Evolutionary conservation across 2,329 filamentous ascomycete species (phyloP), one percentile per base, ranked within the genome.

Genomic region (Alternaria ethzedia): DNA sequence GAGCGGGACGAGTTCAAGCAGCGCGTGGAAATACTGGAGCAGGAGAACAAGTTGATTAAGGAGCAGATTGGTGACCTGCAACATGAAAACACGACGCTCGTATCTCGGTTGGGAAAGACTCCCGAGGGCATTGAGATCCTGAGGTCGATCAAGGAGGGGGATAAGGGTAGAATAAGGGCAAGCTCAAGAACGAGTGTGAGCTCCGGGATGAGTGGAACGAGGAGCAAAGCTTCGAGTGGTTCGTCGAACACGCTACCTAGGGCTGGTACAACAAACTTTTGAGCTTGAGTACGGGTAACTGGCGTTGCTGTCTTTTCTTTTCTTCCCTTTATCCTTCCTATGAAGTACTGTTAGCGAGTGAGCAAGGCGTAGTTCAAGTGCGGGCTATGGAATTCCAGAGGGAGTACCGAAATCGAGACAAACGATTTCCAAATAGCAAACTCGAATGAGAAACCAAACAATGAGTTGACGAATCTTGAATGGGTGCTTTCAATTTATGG

Each of bases 61-160:
- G 78, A 79, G 70, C 82, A 87, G 73, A 81, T 89, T 63, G 83
- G 82, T 28, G 84, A 84, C 41, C 70, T 89, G 75, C 87, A 89
- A 77, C 81, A 78, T 46, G 86, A 89, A 79, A 89, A 89, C 73
- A 86, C 85, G 13, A 78, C 73, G 32, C 71, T 90, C 58, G 83
- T 83, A 10, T 78, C 79, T 8, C 74, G 75, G 49, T 56, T 86
- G 55, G 83, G 83, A 6, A 82, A 78, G 72, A 74, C 69, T 15
- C 80, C 81, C 15, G 69, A 68, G 6, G 78, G 78, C 2, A 57
- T 68, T 43, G 75, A 78, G 52, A 72, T 79, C 20, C 43, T 82
- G 41, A 76, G 60, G 66, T 66, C 54, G 56, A 74, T 73, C 11
- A 77, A 59, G 68, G 79, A 77, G 54, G 70, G 67, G 28, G 65